Conservation (phyloP, 129 eudicot species). For the Escallonia rubra region DNA sequence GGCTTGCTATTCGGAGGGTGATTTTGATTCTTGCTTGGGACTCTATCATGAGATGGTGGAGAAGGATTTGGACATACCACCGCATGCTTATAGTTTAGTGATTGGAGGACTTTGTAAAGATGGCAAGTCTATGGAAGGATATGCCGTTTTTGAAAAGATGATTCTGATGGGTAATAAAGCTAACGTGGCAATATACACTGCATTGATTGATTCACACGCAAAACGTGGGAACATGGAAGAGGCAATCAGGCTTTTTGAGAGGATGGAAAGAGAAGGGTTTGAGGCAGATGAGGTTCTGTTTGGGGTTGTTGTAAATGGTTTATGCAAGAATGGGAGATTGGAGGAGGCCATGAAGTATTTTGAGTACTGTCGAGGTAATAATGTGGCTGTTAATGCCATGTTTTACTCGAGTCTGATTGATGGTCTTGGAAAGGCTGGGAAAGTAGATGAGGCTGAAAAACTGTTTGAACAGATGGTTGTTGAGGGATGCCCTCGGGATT, state of each 20-base stretch:
- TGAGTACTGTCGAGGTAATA: constrained; percentile 44
- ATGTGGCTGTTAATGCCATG: constrained; percentile 50
- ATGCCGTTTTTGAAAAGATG: constrained; percentile 56
- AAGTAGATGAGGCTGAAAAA: constrained; percentile 60
- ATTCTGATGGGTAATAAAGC: constrained; percentile 52
- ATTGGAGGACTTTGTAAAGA: constrained; percentile 92
- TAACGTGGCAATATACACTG: constrained; percentile 83
- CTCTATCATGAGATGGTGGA: constrained; percentile 88
- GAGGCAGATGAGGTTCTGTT: constrained; percentile 79
- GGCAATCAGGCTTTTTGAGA: constrained; percentile 62
- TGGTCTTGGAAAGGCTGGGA: constrained; percentile 87
- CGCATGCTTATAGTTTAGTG: constrained; percentile 83
- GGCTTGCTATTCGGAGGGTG: constrained; percentile 55
- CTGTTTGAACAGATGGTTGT: constrained; percentile 75
- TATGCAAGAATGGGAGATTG: constrained; percentile 77
- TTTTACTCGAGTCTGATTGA: constrained; percentile 81
- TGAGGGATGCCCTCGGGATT: constrained; percentile 73
- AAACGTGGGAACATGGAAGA: constrained; percentile 58
- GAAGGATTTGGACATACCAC: constrained; percentile 66
- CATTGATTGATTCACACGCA: constrained; percentile 66
- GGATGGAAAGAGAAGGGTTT: constrained; percentile 62
- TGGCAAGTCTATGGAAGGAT: constrained; percentile 70
- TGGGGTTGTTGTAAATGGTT: constrained; percentile 80
- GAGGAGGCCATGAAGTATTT: constrained; percentile 67
- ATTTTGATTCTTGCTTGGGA: constrained; percentile 63